These are phyloP conservation scores for Suillus placidus DNA, from an alignment of 768 basidiomycete species.

Conservation along the genomic window DNA sequence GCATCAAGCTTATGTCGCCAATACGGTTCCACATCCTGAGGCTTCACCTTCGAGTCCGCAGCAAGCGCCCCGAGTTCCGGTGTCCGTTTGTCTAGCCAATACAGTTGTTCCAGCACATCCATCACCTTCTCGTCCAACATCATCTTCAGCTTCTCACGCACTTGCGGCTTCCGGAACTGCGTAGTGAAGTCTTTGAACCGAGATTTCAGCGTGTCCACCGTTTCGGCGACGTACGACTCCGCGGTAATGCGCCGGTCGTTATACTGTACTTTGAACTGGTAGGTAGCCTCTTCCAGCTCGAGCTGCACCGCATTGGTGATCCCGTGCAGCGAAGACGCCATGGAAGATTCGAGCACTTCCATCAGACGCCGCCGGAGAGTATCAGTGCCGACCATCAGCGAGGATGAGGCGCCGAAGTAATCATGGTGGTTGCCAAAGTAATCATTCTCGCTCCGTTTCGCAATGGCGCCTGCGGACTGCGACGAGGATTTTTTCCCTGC, in stretches of 20 bases:
- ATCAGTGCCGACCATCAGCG: slow-evolving; percentile 88
- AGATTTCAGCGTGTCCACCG: slow-evolving; percentile 88
- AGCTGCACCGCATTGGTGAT: slow-evolving; percentile 96
- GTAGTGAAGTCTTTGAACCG: slow-evolving; percentile 85
- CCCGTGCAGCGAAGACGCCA: slow-evolving; percentile 93
- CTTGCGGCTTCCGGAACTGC: slow-evolving; percentile 86
- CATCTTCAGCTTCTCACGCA: slow-evolving; percentile 66
- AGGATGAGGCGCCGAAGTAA: slow-evolving; percentile 59
- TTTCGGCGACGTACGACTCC: slow-evolving; percentile 97
- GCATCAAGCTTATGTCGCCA: slow-evolving; percentile 98
- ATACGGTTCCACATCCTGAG: slow-evolving; percentile 82
- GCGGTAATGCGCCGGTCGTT: slow-evolving; percentile 94
- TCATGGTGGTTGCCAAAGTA: slow-evolving; percentile 69
- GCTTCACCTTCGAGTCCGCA: slow-evolving; percentile 67
- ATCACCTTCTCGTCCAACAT: slow-evolving; percentile 97
- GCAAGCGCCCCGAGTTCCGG: slow-evolving; percentile 73
- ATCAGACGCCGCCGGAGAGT: slow-evolving; percentile 89
- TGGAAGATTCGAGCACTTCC: slow-evolving; percentile 97
- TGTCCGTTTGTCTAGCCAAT: slow-evolving; percentile 92
- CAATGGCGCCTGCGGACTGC: slow-evolving; percentile 51
- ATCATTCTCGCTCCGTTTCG: slow-evolving; percentile 60
- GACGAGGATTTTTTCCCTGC: slow-evolving; percentile 55
- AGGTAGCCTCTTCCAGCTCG: slow-evolving; percentile 94
- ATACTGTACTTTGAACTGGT: slow-evolving; percentile 99
- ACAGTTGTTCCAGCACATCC: slow-evolving; percentile 95